Evolutionary conservation across 805 yeast genomes (phyloP), one percentile per base, ranked within the genome.

Genomic region (Hanseniaspora thailandica): DNA sequence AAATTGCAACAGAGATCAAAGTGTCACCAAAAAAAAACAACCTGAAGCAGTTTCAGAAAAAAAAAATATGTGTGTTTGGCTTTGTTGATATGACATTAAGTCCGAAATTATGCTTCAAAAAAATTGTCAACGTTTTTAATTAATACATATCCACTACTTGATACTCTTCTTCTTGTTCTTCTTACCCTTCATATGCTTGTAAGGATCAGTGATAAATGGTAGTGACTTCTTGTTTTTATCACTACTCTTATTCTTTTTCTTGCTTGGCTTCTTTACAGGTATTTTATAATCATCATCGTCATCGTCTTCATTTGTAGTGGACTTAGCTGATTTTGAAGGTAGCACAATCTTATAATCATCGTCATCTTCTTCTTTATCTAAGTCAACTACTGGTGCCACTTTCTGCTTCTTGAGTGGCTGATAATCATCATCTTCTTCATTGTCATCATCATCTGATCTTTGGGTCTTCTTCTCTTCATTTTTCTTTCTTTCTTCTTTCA

Each of bases 371-470:
- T 34, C 20, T 19, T 33, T 7, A 15, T 47, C 52, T 13, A n/a
- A 22, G 8, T 30, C 28, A 15, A 13, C 13, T 3, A n/a, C 13
- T 28, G 44, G 17, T 26, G 13, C 20, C 4, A 23, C 15, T 15
- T 47, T 38, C 10, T 41, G 45, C n/a, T 41, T 41, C 20, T 30
- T 22, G 7, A 43, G 1, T 8, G 54, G 54, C 26, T 25, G 22
- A 19, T 49, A 49, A 8, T 36, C 54, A 49, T 49, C 54, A 10
- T 43, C 54, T 3, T 49, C 54, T 10, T 43, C 47, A 5, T 41
- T 47, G 3, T 48, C 44, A 5, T 41, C 54, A 4, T 48, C 44
- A 22, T 46, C 34, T 19, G 19, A 10, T 22, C 39, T 13, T 20
- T 48, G n/a, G 2, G 26, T 17, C 22, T 25, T n/a, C 30, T 19